Base-by-base conservation (phyloP, 345 rosid species). In the Bretschneidera sinensis region DNA sequence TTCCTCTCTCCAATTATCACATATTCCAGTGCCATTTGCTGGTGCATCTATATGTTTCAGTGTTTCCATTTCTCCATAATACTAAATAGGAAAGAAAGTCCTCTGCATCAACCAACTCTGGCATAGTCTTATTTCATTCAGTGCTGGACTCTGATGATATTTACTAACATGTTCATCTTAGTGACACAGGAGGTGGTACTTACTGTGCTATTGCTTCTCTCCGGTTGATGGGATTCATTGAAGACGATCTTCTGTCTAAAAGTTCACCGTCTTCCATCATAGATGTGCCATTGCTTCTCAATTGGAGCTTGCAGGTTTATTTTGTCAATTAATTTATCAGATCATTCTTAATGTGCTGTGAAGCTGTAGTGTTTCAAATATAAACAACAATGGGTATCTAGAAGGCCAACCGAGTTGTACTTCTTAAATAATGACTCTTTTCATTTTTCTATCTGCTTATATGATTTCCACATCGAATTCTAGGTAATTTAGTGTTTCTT, bases 201-300 rank as follows among this genome's bases (percentile, higher is more conserved):
- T 92, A 78, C 79, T 89, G 98, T 76, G 97, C 96, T 59, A 77
- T 92, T 54, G 98, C 96, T 55, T 84, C 96, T 56, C 97, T 92
- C 62, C 76, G 59, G 24, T 67, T 92, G 64, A 87, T 90, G 99
- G 96, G 96, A 33, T 88, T 74, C 69, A 66, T 87, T 68, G 88
- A 80, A 70, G 88, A 71, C 65, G 86, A 83, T 78, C 62, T 78
- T 48, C 75, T 89, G 45, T 74, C 83, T 59, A 68, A 65, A 62
- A 65, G 25, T 58, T 54, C 73, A 54, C 17, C 72, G 58, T 69
- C 80, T 69, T 79, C 91, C 56, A 61, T 73, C 53, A 62, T 80
- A 25, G 74, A 85, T 25, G 18, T 83, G 72, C 76, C 73, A 0
- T 67, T 78, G 54, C 80, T 92, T 64, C 78, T 89, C 48, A 77